A percentile compares a stretch with the other conserved stretches of the same genome.
phyloP scores from a whole-genome alignment of 108 stramenopile genomes.

The Cafeteria roenbergensis region DNA sequence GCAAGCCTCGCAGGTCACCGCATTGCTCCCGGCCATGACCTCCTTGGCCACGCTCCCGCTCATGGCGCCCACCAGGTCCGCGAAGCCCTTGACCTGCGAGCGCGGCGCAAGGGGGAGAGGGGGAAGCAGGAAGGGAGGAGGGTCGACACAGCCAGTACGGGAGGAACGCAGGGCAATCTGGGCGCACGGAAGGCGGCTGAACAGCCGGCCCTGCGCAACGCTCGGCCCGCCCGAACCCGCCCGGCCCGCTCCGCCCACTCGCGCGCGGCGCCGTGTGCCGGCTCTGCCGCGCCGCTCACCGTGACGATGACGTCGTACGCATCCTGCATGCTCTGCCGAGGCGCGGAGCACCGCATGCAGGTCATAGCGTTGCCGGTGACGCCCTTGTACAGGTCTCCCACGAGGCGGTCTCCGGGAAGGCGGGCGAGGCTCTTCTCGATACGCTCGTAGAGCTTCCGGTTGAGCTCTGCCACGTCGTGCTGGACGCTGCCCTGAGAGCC shows the following conservation, averaged over 20 bases:
- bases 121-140: slow-evolving; percentile 31
- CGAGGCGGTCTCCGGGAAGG: not conserved
- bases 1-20: not conserved
- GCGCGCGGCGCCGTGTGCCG: too few species aligned
- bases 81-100: too few species aligned
- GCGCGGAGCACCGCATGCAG: not conserved
- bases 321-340: not conserved
- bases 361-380: not conserved
- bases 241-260: too few species aligned
- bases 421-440: slow-evolving; percentile 7
- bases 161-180: too few species aligned
- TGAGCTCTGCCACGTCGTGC: slow-evolving; percentile 41
- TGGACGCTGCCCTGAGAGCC: slow-evolving; percentile 29
- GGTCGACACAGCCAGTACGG: too few species aligned
- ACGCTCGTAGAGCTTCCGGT: slow-evolving; percentile 28
- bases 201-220: too few species aligned
- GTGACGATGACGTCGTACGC: slow-evolving; percentile 8
- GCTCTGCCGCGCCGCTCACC: too few species aligned
- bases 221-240: too few species aligned
- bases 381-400: not conserved
- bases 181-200: too few species aligned
- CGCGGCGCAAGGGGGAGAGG: too few species aligned
- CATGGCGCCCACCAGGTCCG: slow-evolving; percentile 30
- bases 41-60: slow-evolving; percentile 16
- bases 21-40: slow-evolving; percentile 11